These are phyloP conservation scores for Aquanectria penicillioides DNA, from an alignment of 2,329 filamentous ascomycete species.

Conservation along the genomic window DNA sequence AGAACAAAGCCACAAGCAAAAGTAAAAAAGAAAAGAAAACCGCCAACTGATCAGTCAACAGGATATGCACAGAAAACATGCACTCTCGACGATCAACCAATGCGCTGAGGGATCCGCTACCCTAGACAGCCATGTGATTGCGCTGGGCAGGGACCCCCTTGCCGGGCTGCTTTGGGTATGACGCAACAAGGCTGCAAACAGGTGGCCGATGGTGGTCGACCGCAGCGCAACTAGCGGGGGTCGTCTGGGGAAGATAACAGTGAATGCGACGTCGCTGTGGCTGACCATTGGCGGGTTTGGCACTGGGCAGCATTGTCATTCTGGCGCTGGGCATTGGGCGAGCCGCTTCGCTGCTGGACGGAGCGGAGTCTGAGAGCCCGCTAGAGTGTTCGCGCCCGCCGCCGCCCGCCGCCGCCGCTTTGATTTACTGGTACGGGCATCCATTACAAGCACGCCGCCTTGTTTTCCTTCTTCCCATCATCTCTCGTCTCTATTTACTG, in stretches of 20 bases:
- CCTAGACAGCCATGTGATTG: not conserved
- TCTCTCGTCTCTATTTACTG: too few relatives aligned
- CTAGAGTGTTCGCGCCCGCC: constrained; percentile 6
- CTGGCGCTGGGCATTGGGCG: constrained; percentile 11
- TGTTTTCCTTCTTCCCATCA: not conserved
- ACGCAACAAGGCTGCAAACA: constrained; percentile 11
- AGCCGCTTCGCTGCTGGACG: too few relatives aligned
- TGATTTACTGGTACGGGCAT: not conserved
- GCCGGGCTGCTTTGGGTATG: constrained; percentile 5
- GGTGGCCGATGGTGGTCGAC: constrained; percentile 2
- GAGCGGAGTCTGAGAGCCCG: constrained; percentile 4
- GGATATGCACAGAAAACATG: too few relatives aligned
- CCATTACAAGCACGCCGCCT: not conserved
- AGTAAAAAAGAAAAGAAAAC: too few relatives aligned
- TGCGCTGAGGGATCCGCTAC: too few relatives aligned
- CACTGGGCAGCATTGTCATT: constrained; percentile 18
- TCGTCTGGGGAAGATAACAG: not conserved
- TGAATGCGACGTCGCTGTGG: not conserved
- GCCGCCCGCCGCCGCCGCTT: not conserved
- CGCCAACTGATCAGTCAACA: too few relatives aligned
- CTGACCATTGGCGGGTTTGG: constrained; percentile 17
- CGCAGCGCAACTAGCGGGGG: not conserved
- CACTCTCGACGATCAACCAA: too few relatives aligned
- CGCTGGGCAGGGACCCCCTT: not conserved
- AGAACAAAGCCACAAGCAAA: too few relatives aligned